Conservation (phyloP, 495 filamentous ascomycete species). For the Talaromyces stipitatus region DNA sequence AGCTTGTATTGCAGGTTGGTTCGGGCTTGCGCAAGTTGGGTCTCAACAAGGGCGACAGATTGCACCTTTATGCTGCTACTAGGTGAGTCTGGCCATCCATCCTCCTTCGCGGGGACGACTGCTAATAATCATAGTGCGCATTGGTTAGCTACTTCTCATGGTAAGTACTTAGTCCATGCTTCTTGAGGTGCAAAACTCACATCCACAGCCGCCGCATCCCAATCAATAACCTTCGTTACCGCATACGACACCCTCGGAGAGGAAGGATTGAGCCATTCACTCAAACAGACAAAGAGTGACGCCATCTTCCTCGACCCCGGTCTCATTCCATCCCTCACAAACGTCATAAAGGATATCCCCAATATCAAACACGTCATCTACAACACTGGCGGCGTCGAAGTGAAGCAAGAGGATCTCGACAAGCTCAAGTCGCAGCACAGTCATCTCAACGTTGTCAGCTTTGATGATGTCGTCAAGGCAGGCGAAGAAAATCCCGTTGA, state of each 20-base stretch:
- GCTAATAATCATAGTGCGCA: slow-evolving; percentile 41
- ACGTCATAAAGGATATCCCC: slow-evolving; percentile 72
- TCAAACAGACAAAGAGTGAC: slow-evolving; percentile 78
- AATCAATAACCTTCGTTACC: slow-evolving; percentile 91
- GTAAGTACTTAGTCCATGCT: slow-evolving; percentile 17
- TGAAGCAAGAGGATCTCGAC: slow-evolving; percentile 73
- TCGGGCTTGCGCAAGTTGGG: slow-evolving; percentile 74
- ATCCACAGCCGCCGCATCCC: slow-evolving; percentile 56
- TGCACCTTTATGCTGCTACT: slow-evolving; percentile 88
- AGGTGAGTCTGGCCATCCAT: slow-evolving; percentile 34
- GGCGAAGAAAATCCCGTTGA: slow-evolving; percentile 80
- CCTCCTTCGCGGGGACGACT: background rate
- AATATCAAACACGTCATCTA: slow-evolving; percentile 81
- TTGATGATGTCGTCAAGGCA: slow-evolving; percentile 75
- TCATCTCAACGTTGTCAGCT: slow-evolving; percentile 67
- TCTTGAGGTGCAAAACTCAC: background rate
- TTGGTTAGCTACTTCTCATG: slow-evolving; percentile 73
- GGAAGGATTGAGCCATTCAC: slow-evolving; percentile 85
- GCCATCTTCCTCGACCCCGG: slow-evolving; percentile 86
- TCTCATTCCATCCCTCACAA: slow-evolving; percentile 71
- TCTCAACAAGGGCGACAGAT: slow-evolving; percentile 58
- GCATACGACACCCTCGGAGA: slow-evolving; percentile 97
- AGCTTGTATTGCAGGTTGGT: slow-evolving; percentile 63
- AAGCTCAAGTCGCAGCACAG: slow-evolving; percentile 63
- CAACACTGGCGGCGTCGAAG: slow-evolving; percentile 63